Base-by-base conservation (phyloP, 1,139 yeast genomes). In the Nakaseomyces kungkrabaensis region DNA sequence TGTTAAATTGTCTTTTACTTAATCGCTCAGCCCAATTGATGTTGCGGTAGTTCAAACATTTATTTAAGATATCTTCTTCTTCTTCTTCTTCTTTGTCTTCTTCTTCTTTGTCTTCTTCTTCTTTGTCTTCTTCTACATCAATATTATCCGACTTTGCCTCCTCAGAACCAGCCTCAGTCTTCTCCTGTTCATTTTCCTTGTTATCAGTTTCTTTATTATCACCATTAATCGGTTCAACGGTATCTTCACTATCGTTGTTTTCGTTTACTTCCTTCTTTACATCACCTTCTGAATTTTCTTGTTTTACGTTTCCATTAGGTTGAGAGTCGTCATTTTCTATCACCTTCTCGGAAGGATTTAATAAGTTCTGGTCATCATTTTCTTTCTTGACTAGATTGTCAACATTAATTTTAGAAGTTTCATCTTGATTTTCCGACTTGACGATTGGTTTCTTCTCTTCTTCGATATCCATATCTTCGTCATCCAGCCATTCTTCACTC, bases 11-110 rank as follows among this genome's bases (percentile, higher is more conserved):
- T 51, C 96, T 78, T 54, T 78, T 81, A 11, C 82, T 76, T 31
- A 89, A 72, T 45, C 95, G 72, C 31, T 85, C 94, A 54, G 81
- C 78, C 96, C 97, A 90, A 22, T 82, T 70, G 0, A 72, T 71
- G 44, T 81, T 80, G 51, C 85, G 74, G 65, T 80, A 81, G 51
- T 78, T 78, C 61, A 85, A 68, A 34, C 78, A 76, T 29, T 73
- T 72, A 51, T 78, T 78, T 3, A 83, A 8, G 45, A 52, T 43
- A 4, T 56, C 55, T 40, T 53, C 54, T 5, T 43, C 52, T 11
- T 56, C 65, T 5, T 51, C 58, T 31, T 53, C 51, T 3, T 51
- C 59, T 9, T 50, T 57, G 4, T 53, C 52, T 13, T 51, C 48
- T n/a, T 56, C 59, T 17, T 52, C 54, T 17, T 56, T 57, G 4